These are phyloP conservation scores for Dendrocalamus latiflorus DNA, from an alignment of 202 grass and related monocot species.

Conservation along the genomic window DNA sequence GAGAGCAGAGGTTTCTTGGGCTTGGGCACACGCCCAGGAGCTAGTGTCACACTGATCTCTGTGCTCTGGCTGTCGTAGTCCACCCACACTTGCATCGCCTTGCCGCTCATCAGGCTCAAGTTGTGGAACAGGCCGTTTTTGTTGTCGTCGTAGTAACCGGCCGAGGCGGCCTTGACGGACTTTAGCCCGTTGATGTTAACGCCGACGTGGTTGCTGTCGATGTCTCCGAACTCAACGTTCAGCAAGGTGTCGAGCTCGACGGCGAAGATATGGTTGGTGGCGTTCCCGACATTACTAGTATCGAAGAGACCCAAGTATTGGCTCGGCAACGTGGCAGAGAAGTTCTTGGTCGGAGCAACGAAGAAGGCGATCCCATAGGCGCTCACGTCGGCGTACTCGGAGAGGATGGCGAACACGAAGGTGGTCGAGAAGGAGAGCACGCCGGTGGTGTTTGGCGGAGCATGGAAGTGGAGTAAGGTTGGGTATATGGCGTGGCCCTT, in stretches of 20 bases:
- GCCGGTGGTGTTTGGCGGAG: neutral
- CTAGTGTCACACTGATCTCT: constrained; percentile 23
- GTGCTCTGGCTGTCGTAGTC: constrained; percentile 24
- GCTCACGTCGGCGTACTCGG: constrained; percentile 7
- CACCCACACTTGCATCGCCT: constrained; percentile 43
- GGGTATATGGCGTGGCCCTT: constrained; percentile 22
- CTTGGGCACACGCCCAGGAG: constrained; percentile 18
- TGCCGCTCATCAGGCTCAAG: constrained; percentile 24
- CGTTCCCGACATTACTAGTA: constrained; percentile 23
- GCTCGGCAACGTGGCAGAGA: constrained; percentile 19
- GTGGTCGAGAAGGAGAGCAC: constrained; percentile 51
- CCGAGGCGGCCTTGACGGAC: constrained; percentile 22
- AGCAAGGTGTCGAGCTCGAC: constrained; percentile 54
- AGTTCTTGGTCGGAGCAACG: constrained; percentile 20
- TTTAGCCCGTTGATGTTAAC: constrained; percentile 36
- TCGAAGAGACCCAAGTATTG: constrained; percentile 43
- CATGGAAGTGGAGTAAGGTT: too few species aligned
- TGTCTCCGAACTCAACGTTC: constrained; percentile 35
- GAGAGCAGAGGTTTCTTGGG: constrained; percentile 35
- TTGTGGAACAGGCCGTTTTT: neutral
- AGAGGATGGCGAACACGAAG: constrained; percentile 39
- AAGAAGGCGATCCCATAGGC: constrained; percentile 34
- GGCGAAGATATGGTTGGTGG: constrained; percentile 42
- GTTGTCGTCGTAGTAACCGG: constrained; percentile 35
- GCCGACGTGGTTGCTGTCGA: constrained; percentile 52